Conservation (phyloP, 805 yeast species). For the Metschnikowia dekortorum region DNA sequence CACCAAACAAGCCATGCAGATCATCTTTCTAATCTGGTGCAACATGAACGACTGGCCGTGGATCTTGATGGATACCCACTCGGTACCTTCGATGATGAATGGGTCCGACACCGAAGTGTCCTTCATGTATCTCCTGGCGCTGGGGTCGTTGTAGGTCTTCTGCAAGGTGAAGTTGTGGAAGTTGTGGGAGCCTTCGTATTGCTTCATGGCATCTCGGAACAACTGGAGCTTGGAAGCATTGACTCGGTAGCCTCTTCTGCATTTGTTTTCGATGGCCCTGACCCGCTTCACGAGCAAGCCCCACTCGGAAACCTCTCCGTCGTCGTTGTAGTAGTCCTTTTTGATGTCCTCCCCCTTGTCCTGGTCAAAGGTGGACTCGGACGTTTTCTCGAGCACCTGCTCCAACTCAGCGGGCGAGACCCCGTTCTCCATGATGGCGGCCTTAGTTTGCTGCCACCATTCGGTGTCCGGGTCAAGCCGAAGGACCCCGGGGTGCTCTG, state of each 20-base stretch:
- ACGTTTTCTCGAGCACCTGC: slow-evolving; percentile 29
- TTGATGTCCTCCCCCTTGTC: slow-evolving; percentile 26
- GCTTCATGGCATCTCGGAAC: slow-evolving; percentile 64
- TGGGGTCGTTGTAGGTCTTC: slow-evolving; percentile 77
- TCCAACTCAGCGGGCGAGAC: slow-evolving; percentile 12
- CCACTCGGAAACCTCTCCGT: slow-evolving; percentile 34
- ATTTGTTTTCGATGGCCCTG: slow-evolving; percentile 59
- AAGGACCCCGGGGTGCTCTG: slow-evolving; percentile 53
- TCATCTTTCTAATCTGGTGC: slow-evolving; percentile 97
- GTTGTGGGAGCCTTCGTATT: slow-evolving; percentile 84
- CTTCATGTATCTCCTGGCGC: slow-evolving; percentile 81
- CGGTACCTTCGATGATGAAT: slow-evolving; percentile 86
- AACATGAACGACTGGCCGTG: slow-evolving; percentile 99
- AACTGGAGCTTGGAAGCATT: slow-evolving; percentile 55
- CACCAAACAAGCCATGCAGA: slow-evolving; percentile 85
- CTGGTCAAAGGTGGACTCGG: slow-evolving; percentile 23
- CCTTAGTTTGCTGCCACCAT: slow-evolving; percentile 47
- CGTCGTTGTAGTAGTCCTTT: slow-evolving; percentile 27
- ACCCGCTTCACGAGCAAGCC: slow-evolving; percentile 45
- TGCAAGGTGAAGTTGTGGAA: slow-evolving; percentile 87
- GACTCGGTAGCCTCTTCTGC: slow-evolving; percentile 67
- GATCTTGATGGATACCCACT: slow-evolving; percentile 92
- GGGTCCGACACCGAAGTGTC: slow-evolving; percentile 78
- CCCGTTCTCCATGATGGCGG: slow-evolving; percentile 23
- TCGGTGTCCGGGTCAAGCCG: slow-evolving; percentile 64